Percentiles rank a stretch among this genome's conserved stretches.
Conservation (phyloP, 495 filamentous ascomycete genomes). For the Cenococcum geophilum region DNA sequence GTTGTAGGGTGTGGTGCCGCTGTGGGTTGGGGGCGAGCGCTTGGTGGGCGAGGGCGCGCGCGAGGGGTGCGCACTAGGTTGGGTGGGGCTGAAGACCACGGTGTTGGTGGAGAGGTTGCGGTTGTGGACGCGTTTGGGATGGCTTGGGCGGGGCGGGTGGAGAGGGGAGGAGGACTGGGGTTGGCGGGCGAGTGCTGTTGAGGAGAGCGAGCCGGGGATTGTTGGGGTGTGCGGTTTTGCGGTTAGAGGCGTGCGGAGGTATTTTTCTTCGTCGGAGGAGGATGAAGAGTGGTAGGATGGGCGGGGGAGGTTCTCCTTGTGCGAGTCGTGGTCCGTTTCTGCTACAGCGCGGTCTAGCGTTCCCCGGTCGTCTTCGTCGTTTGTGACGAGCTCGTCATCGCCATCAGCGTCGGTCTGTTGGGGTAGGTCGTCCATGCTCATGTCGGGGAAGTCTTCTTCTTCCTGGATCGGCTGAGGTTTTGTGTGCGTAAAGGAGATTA, state of each 20-base stretch:
- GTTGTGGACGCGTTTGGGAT: constrained; percentile 44
- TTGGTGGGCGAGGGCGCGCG: constrained; percentile 14
- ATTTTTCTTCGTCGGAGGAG: constrained; percentile 27
- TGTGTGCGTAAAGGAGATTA: constrained; percentile 21
- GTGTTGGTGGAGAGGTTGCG: constrained; percentile 73
- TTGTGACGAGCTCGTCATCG: constrained; percentile 84
- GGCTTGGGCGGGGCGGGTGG: constrained; percentile 28
- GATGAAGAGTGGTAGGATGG: background rate
- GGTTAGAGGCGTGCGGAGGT: constrained; percentile 35
- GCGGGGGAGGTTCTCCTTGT: constrained; percentile 14
- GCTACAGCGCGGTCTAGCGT: constrained; percentile 31
- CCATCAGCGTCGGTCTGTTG: constrained; percentile 73
- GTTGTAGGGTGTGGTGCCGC: no score
- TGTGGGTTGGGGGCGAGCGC: constrained; percentile 16
- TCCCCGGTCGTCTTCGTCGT: constrained; percentile 50
- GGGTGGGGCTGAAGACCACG: constrained; percentile 60
- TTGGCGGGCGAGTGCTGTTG: background rate
- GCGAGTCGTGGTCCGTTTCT: constrained; percentile 13
- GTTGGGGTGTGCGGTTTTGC: constrained; percentile 19
- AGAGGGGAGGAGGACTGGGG: constrained; percentile 9
- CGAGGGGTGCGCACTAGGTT: constrained; percentile 38
- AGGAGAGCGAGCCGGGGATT: constrained; percentile 12
- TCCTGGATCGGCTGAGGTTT: constrained; percentile 29
- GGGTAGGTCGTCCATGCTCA: constrained; percentile 40
- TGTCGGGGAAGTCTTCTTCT: constrained; percentile 37